Base-by-base conservation (phyloP, 768 basidiomycete genomes). In the Termitomyces sp. region DNA sequence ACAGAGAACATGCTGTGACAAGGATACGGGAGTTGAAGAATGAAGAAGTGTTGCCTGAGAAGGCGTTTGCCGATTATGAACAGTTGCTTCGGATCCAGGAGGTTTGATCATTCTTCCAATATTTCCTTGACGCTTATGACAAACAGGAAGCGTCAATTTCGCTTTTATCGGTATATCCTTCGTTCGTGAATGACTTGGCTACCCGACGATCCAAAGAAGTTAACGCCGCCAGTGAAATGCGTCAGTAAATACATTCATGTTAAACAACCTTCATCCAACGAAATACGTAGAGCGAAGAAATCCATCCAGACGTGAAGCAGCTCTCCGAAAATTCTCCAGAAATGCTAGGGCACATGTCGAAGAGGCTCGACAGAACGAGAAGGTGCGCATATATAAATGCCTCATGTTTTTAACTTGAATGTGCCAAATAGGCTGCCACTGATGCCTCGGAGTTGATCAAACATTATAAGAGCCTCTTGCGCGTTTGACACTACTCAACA, bases 401-500 rank as follows among this genome's bases (percentile, higher is more conserved):
- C 18, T 51, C n/a, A 18, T 39, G 18, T 30, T 36, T 9, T 54
- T n/a, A 51, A 47, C 20, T 50, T 16, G 13, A 44, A 49, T 34
- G 41, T 34, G 33, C 13, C 18, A n/a, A n/a, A 34, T 58, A 77
- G 75, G 47, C 58, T 57, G 72, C 72, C 7, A 71, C 70, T 22
- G 75, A 77, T 53, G 74, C 75, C 16, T 67, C 72, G 13, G 66
- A 63, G 16, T 59, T 74, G 31, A 73, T 76, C 58, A 73, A 70
- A 58, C 66, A 72, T 51, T 75, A 71, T 58, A 75, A 77, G 58
- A 63, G 62, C 33, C 66, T 76, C 24, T 58, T 75, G 20, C 62
- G 52, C 44, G 48, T 48, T 56, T 68, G 63, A 68, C 4, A 24
- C 16, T 4, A 1, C 18, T 47, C 3, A 36, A 6, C 24, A 27